Evolutionary conservation across 192 early-diverging fungal genomes (phyloP).

Genomic region (Coemansia umbellata): DNA sequence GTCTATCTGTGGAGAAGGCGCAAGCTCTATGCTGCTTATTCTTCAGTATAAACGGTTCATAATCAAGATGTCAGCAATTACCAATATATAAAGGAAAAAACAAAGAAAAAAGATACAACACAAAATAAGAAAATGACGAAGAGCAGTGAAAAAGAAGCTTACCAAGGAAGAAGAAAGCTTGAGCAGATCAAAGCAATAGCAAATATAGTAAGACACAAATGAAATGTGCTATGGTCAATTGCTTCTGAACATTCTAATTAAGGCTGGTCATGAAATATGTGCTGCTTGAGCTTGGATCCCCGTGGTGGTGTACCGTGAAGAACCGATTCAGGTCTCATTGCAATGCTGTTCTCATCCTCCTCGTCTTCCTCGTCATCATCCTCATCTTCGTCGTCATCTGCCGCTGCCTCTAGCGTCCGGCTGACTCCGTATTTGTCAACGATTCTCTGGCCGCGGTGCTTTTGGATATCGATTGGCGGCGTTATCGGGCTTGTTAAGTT

Average conservation of each 20-base stretch:
- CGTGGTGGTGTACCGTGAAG: slow-evolving; percentile 46
- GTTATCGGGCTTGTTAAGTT: too few relatives aligned
- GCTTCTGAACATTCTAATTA: not conserved
- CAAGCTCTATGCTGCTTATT: slow-evolving; percentile 6
- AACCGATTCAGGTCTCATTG: slow-evolving; percentile 8
- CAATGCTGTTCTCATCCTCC: slow-evolving; percentile 5
- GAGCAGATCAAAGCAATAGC: not conserved
- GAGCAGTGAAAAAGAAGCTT: not conserved
- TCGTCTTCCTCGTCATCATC: slow-evolving; percentile 31
- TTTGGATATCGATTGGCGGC: not conserved
- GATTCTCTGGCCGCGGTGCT: slow-evolving; percentile 8
- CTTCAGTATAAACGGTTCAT: too few relatives aligned
- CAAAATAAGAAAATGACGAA: slow-evolving; percentile 2
- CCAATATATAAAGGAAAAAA: not conserved
- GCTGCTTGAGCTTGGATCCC: slow-evolving; percentile 26
- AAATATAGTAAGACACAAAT: slow-evolving; percentile 1
- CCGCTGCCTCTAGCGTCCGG: slow-evolving; percentile 1
- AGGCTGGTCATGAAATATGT: not conserved
- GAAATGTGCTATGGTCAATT: not conserved
- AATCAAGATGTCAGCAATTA: not conserved
- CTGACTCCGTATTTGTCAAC: slow-evolving; percentile 23
- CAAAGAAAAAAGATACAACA: slow-evolving; percentile 1
- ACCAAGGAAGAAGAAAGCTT: not conserved
- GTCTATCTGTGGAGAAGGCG: slow-evolving; percentile 32
- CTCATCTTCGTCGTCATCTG: slow-evolving; percentile 39